Evolutionary conservation across 2,329 filamentous ascomycete species (phyloP).

Genomic region (Furcasterigmium sp.): DNA sequence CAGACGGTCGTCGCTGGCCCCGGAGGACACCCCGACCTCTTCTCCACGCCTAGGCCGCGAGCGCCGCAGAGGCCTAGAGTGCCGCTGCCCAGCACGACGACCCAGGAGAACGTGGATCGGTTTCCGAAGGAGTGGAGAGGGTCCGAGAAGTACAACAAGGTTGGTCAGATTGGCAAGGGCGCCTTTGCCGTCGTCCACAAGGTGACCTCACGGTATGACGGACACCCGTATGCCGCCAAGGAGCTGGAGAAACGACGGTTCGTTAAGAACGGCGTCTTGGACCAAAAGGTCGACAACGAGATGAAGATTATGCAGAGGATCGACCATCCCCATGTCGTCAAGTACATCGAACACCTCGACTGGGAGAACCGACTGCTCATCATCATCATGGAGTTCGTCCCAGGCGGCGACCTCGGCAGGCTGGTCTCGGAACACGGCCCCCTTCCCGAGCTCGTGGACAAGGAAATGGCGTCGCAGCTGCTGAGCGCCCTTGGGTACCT

Average conservation of each 20-base stretch:
- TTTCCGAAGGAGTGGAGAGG: constrained; percentile 71
- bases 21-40: constrained; percentile 36
- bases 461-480: constrained; percentile 69
- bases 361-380: constrained; percentile 80
- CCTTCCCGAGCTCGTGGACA: constrained; percentile 64
- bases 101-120: constrained; percentile 26
- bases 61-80: constrained; percentile 10
- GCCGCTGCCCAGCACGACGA: constrained; percentile 11
- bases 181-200: constrained; percentile 94
- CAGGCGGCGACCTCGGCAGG: constrained; percentile 75
- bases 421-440: constrained; percentile 57
- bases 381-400: constrained; percentile 93
- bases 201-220: constrained; percentile 79
- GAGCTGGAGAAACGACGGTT: constrained; percentile 91
- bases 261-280: constrained; percentile 85
- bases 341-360: constrained; percentile 85
- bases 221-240: constrained; percentile 82
- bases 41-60: constrained; percentile 13
- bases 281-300: constrained; percentile 92
- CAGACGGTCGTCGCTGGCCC: constrained; percentile 42
- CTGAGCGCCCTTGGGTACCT: constrained; percentile 80
- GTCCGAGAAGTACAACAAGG: constrained; percentile 77
- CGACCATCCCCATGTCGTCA: constrained; percentile 82
- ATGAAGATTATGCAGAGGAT: constrained; percentile 92
- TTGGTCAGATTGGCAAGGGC: constrained; percentile 79